Percentiles rank a stretch among this genome's conserved stretches.
phyloP scores from a whole-genome alignment of 164 flowering plant species.

The Liquidambar formosana region DNA sequence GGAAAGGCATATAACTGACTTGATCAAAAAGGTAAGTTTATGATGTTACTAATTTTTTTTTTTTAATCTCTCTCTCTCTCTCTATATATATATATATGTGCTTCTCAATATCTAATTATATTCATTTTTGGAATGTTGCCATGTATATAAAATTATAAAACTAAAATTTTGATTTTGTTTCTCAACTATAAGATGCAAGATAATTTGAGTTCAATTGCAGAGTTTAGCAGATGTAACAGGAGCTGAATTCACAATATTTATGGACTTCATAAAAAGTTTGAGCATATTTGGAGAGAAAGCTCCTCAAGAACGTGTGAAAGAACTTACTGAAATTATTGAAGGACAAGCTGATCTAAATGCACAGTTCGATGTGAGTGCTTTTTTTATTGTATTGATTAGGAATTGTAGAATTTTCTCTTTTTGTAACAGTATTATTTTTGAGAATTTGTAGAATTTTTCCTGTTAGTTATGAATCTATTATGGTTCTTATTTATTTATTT shows the following conservation, averaged over 20 bases:
- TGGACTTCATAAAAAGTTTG: conserved; percentile 86
- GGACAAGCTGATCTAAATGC: conserved; percentile 97
- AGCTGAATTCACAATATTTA: conserved; percentile 92
- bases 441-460: background rate
- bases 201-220: conserved; percentile 42
- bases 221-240: conserved; percentile 96
- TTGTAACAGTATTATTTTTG: background rate
- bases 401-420: background rate
- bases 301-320: conserved; percentile 78
- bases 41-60: background rate
- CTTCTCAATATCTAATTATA: background rate
- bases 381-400: conserved; percentile 2
- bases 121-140: background rate
- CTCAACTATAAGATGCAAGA: conserved; percentile 1
- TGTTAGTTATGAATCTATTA: background rate
- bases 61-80: too few species aligned
- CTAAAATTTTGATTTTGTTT: background rate
- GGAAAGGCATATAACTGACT: conserved; percentile 94
- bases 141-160: background rate
- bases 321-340: conserved; percentile 82
- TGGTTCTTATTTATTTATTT: too few species aligned
- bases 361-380: conserved; percentile 72
- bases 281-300: conserved; percentile 88
- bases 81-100: background rate
- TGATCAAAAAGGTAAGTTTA: conserved; percentile 72